These are phyloP conservation scores for Spirogloea muscicola DNA, from an alignment of 139 green algal genomes.

Conservation along the genomic window DNA sequence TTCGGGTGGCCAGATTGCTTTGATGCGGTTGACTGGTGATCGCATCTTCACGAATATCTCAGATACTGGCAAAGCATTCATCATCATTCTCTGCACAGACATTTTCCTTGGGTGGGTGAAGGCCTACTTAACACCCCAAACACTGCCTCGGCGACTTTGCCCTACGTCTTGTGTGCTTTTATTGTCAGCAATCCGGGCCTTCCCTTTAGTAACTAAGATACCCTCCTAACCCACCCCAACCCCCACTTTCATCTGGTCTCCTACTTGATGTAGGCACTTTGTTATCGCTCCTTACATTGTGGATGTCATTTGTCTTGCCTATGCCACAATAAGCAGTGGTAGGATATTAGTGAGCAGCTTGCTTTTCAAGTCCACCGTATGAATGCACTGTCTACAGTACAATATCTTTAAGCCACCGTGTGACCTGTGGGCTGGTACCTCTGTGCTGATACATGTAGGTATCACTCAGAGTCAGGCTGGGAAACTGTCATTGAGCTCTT, in stretches of 20 bases:
- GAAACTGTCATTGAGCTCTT: slow-evolving; percentile 44
- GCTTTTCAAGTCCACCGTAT: no score
- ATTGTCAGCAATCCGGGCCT: no score
- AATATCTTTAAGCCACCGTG: no score
- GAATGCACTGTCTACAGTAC: no score
- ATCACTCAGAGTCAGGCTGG: slow-evolving; percentile 37
- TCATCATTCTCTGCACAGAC: slow-evolving; percentile 48
- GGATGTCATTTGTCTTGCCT: neutral
- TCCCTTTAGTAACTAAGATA: no score
- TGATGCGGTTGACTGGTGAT: slow-evolving; percentile 36
- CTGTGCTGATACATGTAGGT: slow-evolving; percentile 1
- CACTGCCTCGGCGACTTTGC: no score
- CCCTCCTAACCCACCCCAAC: no score
- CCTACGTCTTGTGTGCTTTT: no score
- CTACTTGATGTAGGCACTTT: neutral
- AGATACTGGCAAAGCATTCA: slow-evolving; percentile 47
- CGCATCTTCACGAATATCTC: slow-evolving; percentile 47
- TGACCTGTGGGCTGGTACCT: neutral
- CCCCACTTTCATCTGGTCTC: no score
- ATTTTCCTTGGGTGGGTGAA: slow-evolving; percentile 47
- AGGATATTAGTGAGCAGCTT: no score
- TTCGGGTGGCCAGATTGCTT: slow-evolving; percentile 12
- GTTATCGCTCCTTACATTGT: neutral
- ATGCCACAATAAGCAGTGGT: no score
- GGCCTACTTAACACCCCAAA: no score